Evolutionary conservation across 495 filamentous ascomycete genomes (phyloP).

Genomic region (Penicillium crystallinum): DNA sequence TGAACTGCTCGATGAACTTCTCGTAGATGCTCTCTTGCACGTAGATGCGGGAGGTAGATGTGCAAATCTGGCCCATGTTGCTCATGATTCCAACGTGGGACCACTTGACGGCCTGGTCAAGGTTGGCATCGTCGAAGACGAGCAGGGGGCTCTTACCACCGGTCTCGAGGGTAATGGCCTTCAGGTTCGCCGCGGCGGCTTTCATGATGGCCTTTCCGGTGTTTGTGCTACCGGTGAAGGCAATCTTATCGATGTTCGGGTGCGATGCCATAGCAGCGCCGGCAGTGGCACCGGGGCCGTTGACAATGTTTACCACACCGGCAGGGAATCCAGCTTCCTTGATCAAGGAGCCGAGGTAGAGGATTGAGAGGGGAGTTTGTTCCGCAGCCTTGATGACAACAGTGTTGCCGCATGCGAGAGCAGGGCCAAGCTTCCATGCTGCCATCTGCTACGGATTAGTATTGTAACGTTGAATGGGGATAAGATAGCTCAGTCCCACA

Average conservation of each 20-base stretch:
- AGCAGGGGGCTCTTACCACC: conserved; percentile 82
- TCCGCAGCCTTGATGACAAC: conserved; percentile 86
- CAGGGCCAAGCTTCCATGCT: conserved; percentile 75
- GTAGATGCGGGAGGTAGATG: conserved; percentile 76
- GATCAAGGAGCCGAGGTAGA: conserved; percentile 72
- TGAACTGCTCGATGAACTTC: conserved; percentile 66
- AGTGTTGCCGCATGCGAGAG: conserved; percentile 59
- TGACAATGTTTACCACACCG: conserved; percentile 82
- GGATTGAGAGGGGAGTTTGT: conserved; percentile 79
- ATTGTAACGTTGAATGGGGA: not conserved
- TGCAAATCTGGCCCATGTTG: conserved; percentile 87
- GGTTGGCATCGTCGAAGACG: conserved; percentile 79
- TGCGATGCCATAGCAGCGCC: conserved; percentile 75
- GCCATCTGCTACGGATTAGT: conserved; percentile 53
- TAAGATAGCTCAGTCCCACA: not conserved
- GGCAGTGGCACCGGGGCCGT: conserved; percentile 69
- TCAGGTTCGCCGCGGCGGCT: conserved; percentile 58
- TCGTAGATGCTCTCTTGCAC: conserved; percentile 78
- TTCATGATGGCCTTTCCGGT: conserved; percentile 87
- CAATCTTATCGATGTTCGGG: conserved; percentile 74
- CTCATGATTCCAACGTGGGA: conserved; percentile 63
- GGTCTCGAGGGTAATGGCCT: conserved; percentile 60
- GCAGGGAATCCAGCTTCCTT: conserved; percentile 87
- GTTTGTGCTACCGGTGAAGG: conserved; percentile 79
- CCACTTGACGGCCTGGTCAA: conserved; percentile 85